Percentiles rank a stretch among this genome's conserved stretches.
Conservation (phyloP, 2,329 filamentous ascomycete genomes). For the Diaporthe longicolla region DNA sequence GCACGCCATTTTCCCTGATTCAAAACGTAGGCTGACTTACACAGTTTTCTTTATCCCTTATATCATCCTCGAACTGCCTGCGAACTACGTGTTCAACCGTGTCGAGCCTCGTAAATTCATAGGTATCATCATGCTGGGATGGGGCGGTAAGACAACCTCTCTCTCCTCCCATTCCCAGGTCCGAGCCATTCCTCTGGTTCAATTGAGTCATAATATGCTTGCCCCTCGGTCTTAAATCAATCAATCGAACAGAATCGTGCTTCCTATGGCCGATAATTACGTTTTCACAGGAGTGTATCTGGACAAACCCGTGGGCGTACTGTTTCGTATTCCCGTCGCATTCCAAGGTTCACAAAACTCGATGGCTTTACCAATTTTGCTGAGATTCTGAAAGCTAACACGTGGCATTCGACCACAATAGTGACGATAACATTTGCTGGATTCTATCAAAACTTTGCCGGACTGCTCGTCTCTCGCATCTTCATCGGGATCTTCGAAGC, state of each 20-base stretch:
- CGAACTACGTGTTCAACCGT: conserved; percentile 22
- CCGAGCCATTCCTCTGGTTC: neutral
- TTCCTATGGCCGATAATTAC: neutral
- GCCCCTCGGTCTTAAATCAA: neutral
- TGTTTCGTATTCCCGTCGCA: neutral
- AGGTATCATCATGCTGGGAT: conserved; percentile 11
- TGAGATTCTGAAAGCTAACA: neutral
- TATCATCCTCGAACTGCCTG: conserved; percentile 23
- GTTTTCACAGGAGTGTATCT: neutral
- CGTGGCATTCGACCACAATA: neutral
- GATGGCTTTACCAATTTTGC: neutral
- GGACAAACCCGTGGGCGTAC: neutral
- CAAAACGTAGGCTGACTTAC: neutral
- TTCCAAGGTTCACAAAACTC: neutral
- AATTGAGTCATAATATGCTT: neutral
- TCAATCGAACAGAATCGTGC: neutral
- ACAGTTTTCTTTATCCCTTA: conserved; percentile 28
- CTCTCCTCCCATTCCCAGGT: neutral
- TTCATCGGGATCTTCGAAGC: conserved; percentile 53
- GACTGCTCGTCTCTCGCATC: conserved; percentile 36
- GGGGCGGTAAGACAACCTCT: conserved; percentile 2
- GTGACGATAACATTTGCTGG: conserved; percentile 8
- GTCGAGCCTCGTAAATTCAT: conserved; percentile 19
- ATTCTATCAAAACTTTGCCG: conserved; percentile 7
- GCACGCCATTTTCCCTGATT: neutral